phyloP scores from a whole-genome alignment of 495 filamentous ascomycete genomes.

The Penicillium paxilli region DNA sequence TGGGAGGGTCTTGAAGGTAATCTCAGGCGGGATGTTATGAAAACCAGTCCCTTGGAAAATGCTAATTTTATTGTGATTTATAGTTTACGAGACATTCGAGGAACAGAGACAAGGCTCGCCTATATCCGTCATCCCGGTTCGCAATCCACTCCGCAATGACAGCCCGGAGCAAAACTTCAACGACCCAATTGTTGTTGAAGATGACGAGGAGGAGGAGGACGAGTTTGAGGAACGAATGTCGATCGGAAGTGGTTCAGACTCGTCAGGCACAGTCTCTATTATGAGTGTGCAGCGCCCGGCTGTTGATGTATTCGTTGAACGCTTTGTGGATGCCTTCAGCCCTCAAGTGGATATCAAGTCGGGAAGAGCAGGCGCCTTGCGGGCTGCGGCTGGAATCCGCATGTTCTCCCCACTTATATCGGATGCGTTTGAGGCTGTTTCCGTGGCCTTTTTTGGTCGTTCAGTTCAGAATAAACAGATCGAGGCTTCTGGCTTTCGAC shows the following conservation, averaged over 20 bases:
- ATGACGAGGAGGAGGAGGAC: slow-evolving; percentile 9
- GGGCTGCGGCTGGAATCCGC: slow-evolving; percentile 42
- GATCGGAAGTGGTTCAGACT: slow-evolving; percentile 22
- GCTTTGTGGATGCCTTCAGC: slow-evolving; percentile 48
- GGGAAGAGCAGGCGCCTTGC: slow-evolving; percentile 41
- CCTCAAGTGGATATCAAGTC: slow-evolving; percentile 41
- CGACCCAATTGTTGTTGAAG: not conserved
- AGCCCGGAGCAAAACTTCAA: slow-evolving; percentile 14
- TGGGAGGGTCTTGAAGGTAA: slow-evolving; percentile 35
- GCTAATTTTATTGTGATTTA: not conserved
- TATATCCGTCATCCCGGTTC: slow-evolving; percentile 11
- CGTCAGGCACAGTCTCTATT: slow-evolving; percentile 24
- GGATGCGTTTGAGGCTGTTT: slow-evolving; percentile 44
- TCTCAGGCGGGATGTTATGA: not conserved
- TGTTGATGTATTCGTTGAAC: slow-evolving; percentile 43
- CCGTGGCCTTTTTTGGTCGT: slow-evolving; percentile 44
- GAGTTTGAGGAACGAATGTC: slow-evolving; percentile 12
- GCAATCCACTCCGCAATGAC: not conserved
- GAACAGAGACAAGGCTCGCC: slow-evolving; percentile 8
- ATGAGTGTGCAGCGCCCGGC: slow-evolving; percentile 28
- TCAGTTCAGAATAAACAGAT: slow-evolving; percentile 38
- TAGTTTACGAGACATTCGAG: slow-evolving; percentile 22
- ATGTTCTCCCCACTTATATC: slow-evolving; percentile 46
- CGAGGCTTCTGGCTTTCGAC: slow-evolving; percentile 37
- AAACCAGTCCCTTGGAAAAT: not conserved